Base-by-base conservation (phyloP, 2,329 filamentous ascomycete genomes). In the Albophoma yamanashiensis region DNA sequence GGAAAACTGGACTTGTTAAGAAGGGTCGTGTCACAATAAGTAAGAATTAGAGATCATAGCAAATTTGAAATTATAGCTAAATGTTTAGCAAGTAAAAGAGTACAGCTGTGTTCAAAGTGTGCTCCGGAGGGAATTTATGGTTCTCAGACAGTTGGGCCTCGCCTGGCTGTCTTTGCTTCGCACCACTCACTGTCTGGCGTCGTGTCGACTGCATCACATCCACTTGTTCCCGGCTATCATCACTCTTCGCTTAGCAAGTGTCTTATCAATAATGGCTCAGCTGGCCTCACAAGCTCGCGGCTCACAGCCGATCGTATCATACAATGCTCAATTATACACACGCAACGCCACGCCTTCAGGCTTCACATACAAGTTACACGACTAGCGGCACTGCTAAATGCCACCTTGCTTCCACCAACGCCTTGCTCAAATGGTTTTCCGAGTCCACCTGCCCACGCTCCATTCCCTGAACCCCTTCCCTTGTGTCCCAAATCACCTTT, bases 351-450 rank as follows among this genome's bases (percentile, higher is more conserved):
- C 27, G 31, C 31, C 31, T 7, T 6, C 31, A 7, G 17, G 20
- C 50, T 22, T 7, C 31, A 2, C 50, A 38, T 11, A 22, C 8
- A n/a, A 22, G 17, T 6, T n/a, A 36, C 31, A n/a, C 50, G 34
- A 53, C 4, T 7, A 14, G 31, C 31, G 25, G 47, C 47, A 34
- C 6, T 2, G 11, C 11, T 2, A 3, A n/a, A 36, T 22, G 31
- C 50, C 50, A 6, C 31, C 8, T 22, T 55, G 31, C 17, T 20
- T 38, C 31, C 53, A 58, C n/a, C 62, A 63, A 63, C 62, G 62
- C 60, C 62, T 53, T 62, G 62, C 60, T 62, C 45, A 59, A 59
- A 38, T 22, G 11, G 20, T 36, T 22, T 20, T 8, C 50, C 15
- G 39, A 15, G 58, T 36, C 40, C 42, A 40, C 9, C 56, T 45